Evolutionary conservation across 768 basidiomycete genomes (phyloP), one percentile per base, ranked within the genome.

Genomic region (Termitomyces sp.): DNA sequence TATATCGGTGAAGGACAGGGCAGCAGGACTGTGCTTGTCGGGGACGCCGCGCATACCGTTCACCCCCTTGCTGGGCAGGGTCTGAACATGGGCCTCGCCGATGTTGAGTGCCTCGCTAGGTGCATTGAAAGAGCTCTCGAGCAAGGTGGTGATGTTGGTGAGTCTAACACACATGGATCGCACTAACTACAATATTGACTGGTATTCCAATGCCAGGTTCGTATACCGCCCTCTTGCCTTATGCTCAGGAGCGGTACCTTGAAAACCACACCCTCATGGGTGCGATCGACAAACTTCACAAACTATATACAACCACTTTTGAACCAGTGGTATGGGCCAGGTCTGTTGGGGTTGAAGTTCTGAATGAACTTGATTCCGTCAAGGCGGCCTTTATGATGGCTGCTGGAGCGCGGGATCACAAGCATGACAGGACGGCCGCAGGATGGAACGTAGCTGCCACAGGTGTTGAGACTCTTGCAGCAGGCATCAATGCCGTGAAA

Each of bases 21-120:
- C 5, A 69, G 74, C 3, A 82, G 96, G 4, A 95, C 92, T 0
- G 94, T 88, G 2, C 84, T 98, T 8, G 83, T 98, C 1, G 97
- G 97, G 2, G 97, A 99, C 71, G 95, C 96, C 1, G 97, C 95
- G 18, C 97, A 98, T 67, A 92, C 92, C 0, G 77, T 94, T 1
- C 96, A 98, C 67, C 96, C 97, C 1, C 82, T 98, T 28, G 96
- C 95, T 0, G 97, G 97, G 2, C 96, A 98, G 69, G 97, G 96
- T 0, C 77, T 98, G 43, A 98, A 99, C 70, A 75, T 96, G 67
- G 97, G 96, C n/a, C 75, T 99, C 30, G 87, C 78, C 1, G 96
- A 99, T 68, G 92, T 88, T 3, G 80, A 87, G 65, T 80, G 80
- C 56, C 80, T 99, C 14, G 75, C 85, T 0, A 76, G 79, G 48